These are phyloP conservation scores for Typha latifolia DNA, from an alignment of 176 grass and related monocot genomes.

Conservation along the genomic window DNA sequence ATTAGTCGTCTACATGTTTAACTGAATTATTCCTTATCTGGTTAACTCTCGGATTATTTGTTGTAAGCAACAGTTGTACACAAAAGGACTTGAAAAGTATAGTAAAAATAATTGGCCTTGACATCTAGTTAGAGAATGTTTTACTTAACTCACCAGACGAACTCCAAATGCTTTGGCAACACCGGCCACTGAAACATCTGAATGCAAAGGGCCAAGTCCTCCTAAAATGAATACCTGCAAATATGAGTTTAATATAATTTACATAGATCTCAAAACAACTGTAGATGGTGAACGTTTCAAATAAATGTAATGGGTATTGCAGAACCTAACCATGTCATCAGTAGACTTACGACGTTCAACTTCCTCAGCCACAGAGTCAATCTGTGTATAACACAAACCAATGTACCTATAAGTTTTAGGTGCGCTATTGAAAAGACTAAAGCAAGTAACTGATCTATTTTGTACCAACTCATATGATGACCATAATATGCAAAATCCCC, in stretches of 20 bases:
- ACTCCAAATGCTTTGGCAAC: slow-evolving; percentile 99
- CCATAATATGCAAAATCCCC: not conserved
- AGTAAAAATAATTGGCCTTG: not conserved
- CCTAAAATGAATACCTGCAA: slow-evolving; percentile 89
- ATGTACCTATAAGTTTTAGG: not conserved
- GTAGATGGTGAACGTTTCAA: not conserved
- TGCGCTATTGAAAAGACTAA: not conserved
- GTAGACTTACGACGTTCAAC: slow-evolving; percentile 62
- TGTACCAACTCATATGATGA: not conserved
- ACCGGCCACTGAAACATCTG: slow-evolving; percentile 80
- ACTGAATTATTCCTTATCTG: not conserved
- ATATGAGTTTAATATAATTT: slow-evolving; percentile 11
- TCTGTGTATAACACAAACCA: slow-evolving; percentile 27
- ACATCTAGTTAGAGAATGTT: not conserved
- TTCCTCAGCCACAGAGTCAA: slow-evolving; percentile 90
- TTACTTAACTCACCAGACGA: slow-evolving; percentile 51
- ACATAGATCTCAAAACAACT: slow-evolving; percentile 12
- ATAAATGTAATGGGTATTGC: slow-evolving; percentile 7
- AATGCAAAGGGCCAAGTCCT: slow-evolving; percentile 88
- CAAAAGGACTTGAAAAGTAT: not conserved
- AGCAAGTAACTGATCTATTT: not conserved
- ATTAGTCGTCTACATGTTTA: not conserved
- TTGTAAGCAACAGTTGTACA: not conserved
- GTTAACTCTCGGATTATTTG: not conserved
- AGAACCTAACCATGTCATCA: slow-evolving; percentile 66